phyloP scores from a whole-genome alignment of 2,329 filamentous ascomycete species.

The Aspergillus pseudoterreus region DNA sequence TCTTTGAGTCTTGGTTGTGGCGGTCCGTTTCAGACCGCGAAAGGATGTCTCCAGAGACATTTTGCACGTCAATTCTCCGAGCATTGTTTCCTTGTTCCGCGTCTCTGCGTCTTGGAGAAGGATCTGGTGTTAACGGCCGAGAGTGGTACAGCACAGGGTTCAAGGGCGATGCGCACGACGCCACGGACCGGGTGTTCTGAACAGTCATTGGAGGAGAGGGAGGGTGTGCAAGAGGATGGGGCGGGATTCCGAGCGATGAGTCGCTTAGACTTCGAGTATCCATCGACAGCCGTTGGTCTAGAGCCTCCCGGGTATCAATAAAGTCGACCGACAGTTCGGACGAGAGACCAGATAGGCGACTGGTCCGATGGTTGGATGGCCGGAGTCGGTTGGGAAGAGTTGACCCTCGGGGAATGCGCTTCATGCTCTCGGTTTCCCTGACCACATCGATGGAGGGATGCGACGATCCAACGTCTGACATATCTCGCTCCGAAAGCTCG shows the following conservation, averaged over 20 bases:
- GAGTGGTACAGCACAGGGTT: conserved; percentile 31
- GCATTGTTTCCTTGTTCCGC: conserved; percentile 9
- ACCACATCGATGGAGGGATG: conserved; percentile 51
- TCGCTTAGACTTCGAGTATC: conserved; percentile 32
- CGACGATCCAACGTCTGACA: conserved; percentile 35
- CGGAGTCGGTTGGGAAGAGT: conserved; percentile 34
- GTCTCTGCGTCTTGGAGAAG: conserved; percentile 33
- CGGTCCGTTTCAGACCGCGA: conserved; percentile 29
- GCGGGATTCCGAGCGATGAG: conserved; percentile 40
- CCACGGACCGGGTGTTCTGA: conserved; percentile 34
- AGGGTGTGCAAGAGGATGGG: conserved; percentile 44
- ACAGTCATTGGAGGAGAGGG: conserved; percentile 46
- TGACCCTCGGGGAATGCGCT: conserved; percentile 43
- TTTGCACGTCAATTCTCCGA: conserved; percentile 22
- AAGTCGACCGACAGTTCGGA: conserved; percentile 51
- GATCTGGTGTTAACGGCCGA: conserved; percentile 41
- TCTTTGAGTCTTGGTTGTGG: conserved; percentile 9
- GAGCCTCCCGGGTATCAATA: conserved; percentile 39
- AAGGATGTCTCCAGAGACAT: conserved; percentile 31
- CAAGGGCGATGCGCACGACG: conserved; percentile 28
- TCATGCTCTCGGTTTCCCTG: conserved; percentile 50
- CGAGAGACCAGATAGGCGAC: conserved; percentile 53
- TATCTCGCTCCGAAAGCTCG: conserved; percentile 23
- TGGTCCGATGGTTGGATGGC: conserved; percentile 41
- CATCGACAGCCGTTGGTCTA: conserved; percentile 28